Base-by-base conservation (phyloP, 2,329 filamentous ascomycete genomes). In the Plenodomus biglobosus region DNA sequence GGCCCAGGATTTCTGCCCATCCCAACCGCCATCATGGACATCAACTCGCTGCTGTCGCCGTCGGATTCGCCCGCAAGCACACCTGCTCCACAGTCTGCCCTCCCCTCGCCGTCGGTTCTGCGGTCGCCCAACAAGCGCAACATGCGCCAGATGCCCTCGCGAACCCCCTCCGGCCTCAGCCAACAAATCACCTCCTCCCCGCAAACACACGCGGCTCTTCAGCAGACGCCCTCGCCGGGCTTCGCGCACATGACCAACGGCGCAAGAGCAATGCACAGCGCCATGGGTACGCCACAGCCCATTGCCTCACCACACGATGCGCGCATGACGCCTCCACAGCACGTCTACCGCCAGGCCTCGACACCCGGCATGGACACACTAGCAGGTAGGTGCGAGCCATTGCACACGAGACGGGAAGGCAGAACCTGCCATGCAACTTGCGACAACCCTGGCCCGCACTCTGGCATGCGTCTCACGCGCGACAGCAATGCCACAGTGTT, bases 11-110 rank as follows among this genome's bases (percentile, higher is more conserved):
- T 8, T 3, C 6, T 15, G 27, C 5, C 27, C 27, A 15, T 32
- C 7, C 27, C 27, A 24, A 15, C 27, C 27, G 11, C 11, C 27
- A 32, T 32, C 37, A 78, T 79, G 76, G 73, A 79, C 58, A 79
- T 78, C 71, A 76, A 76, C 60, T 75, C 74, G 39, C 67, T 79
- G 42, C 61, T 79, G 42, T 78, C 75, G 61, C 76, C 76, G 34
- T 74, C 75, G 53, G 74, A 77, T 48, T 73, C 73, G 58, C 66
- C 74, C 42, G 64, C 69, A 37, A 58, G 56, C 49, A 70, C 72
- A 38, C 67, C 71, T 19, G 63, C 68, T 39, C 68, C 65, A 34
- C 57, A 61, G 48, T 52, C 61, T 7, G 53, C 59, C 15, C 52
- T 59, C 45, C 53, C 61, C 38, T 69, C 66, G 42, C 61, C 59